A percentile compares a stretch with the other conserved stretches of the same genome.
phyloP scores from a whole-genome alignment of 129 eudicot species.

The Lactuca sativa region DNA sequence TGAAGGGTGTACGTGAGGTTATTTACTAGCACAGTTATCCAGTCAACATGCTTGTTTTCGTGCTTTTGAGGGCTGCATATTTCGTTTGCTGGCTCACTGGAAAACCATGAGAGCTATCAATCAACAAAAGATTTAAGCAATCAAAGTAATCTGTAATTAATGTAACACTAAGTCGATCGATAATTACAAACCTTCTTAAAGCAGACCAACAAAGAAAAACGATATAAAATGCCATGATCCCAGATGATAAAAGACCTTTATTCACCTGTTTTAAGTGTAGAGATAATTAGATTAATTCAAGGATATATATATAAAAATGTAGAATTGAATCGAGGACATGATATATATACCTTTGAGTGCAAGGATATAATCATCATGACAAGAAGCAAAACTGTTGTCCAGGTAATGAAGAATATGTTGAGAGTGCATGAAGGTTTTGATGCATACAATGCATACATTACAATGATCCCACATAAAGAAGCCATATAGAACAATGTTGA shows the following conservation, averaged over 20 bases:
- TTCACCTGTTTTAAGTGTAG: conserved; percentile 61
- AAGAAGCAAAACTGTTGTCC: conserved; percentile 76
- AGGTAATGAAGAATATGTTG: conserved; percentile 92
- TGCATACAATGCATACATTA: conserved; percentile 74
- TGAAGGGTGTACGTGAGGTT: conserved; percentile 23
- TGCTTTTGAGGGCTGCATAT: conserved; percentile 73
- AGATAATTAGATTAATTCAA: neutral
- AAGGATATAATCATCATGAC: conserved; percentile 86
- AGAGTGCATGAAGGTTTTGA: conserved; percentile 72
- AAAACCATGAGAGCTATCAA: conserved; percentile 21
- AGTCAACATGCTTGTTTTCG: conserved; percentile 50
- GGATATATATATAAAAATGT: neutral
- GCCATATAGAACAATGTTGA: conserved; percentile 74
- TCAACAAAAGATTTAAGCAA: neutral
- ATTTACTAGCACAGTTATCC: conserved; percentile 84
- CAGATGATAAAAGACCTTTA: conserved; percentile 88
- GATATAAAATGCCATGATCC: conserved; percentile 94
- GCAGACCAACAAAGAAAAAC: conserved; percentile 97
- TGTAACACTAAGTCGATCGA: neutral
- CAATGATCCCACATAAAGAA: conserved; percentile 63
- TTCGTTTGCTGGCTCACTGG: conserved; percentile 77
- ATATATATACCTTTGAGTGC: conserved; percentile 75
- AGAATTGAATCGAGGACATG: neutral
- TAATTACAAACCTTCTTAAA: conserved; percentile 68
- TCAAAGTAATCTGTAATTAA: neutral